phyloP scores from a whole-genome alignment of 2,329 filamentous ascomycete species.

The Keithomyces neogunnii region DNA sequence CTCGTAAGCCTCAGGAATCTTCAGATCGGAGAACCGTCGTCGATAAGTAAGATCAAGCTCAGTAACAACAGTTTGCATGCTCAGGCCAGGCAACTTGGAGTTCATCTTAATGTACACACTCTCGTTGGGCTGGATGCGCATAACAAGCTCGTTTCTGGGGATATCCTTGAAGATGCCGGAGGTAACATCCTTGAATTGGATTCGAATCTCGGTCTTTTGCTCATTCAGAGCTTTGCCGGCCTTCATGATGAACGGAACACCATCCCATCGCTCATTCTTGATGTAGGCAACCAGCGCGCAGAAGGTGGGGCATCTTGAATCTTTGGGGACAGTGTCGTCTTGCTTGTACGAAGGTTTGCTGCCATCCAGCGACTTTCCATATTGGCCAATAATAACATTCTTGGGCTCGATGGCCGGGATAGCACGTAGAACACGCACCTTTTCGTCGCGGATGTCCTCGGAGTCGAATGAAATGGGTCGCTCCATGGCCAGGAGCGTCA shows the following conservation, averaged over 20 bases:
- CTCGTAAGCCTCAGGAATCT: conserved; percentile 99
- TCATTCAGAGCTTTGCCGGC: conserved; percentile 97
- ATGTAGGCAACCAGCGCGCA: conserved; percentile 96
- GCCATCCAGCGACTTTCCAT: conserved; percentile 91
- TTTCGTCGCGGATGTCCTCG: conserved; percentile 97
- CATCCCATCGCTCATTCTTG: conserved; percentile 99
- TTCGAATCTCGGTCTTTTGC: conserved; percentile 98
- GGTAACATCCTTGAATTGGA: conserved; percentile 99
- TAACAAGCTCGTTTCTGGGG: conserved; percentile 96
- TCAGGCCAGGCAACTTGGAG: conserved; percentile 95
- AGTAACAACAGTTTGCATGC: conserved; percentile 98
- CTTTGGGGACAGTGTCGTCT: conserved; percentile 95
- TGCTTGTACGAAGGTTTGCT: conserved; percentile 98
- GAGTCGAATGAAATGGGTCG: conserved; percentile 95
- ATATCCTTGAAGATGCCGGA: conserved; percentile 99
- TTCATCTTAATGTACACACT: conserved; percentile 99
- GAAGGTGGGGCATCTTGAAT: conserved; percentile 96
- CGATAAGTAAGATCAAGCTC: conserved; percentile 98
- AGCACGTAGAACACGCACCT: conserved; percentile 87
- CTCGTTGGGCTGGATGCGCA: conserved; percentile 98
- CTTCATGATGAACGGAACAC: conserved; percentile 98
- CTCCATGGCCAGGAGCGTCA: conserved; percentile 97
- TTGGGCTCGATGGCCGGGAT: conserved; percentile 96
- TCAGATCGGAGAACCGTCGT: conserved; percentile 95
- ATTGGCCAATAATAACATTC: conserved; percentile 99